Evolutionary conservation across 306 rosid genomes (phyloP), one percentile per base, ranked within the genome.

Genomic region (Vigna trinervia): DNA sequence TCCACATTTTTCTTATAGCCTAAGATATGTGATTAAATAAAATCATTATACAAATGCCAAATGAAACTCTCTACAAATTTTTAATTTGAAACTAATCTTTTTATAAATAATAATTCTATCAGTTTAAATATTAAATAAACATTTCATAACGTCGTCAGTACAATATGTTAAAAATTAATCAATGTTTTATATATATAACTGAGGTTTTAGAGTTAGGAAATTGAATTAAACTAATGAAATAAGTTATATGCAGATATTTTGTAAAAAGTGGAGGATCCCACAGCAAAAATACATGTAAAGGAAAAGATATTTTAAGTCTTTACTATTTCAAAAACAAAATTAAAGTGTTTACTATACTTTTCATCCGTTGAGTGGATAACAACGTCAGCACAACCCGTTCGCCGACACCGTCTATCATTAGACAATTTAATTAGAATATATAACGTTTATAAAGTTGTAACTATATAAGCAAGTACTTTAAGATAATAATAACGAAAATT

Each of bases 1-100:
- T 63, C 63, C 72, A 63, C 53, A 22, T 75, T 73, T 75, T 73
- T 75, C 61, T 75, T 71, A 11, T 34, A 19, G 19, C 46, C 13
- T 28, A 71, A 51, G 62, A 51, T 52, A 69, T 26, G 74, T 26
- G 9, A 34, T 34, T 0, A 34, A 34, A 26, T 66, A 66, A 66
- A 65, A 58, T 58, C 17, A 58, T 12, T 5, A 8, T 58, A 15
- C 15, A 5, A 58, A 58, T 28, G n/a, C 34, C 1, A 5, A 12
- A 34, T 34, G 6, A 34, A 34, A 34, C 38, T 34, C 38, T 5
- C 38, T 7, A 34, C 38, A 5, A 34, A 34, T 34, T 4, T 34
- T 5, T 4, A 34, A 34, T 34, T 34, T 34, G 0, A 34, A 34
- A 30, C 4, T 34, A 34, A 34, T 5, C 38, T 5, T 34, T 34